Evolutionary conservation across 768 basidiomycete genomes (phyloP), one percentile per base, ranked within the genome.

Genomic region (Serendipita sp.): DNA sequence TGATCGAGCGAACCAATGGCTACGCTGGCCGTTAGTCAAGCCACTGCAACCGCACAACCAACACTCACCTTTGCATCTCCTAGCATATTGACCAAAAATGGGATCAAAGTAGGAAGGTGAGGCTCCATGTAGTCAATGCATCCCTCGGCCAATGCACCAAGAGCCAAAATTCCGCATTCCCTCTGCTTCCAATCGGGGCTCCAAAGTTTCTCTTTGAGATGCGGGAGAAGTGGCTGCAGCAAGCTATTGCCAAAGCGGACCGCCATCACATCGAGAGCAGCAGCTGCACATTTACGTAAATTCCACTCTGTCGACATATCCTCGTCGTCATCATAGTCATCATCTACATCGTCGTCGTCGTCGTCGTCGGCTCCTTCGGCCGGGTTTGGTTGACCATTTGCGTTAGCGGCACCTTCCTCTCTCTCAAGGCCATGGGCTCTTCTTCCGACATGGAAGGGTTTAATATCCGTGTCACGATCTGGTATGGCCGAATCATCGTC

Each of bases 281-380:
- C 96, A 0, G 96, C 96, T 1, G 93, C 92, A 72, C 96, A 99
- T 77, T 99, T 99, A 68, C 96, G 82, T 67, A 98, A 78, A 75
- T 98, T 99, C 96, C 96, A 99, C 73, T 98, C 94, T 1, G 95
- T 95, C 8, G 89, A 88, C 80, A 91, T 89, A 72, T 97, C 96
- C 66, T 98, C 96, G 13, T 92, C 92, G 69, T 95, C 94, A 66
- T 94, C 92, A 51, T 91, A 87, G 66, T 92, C 88, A 68, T 92
- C 87, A 68, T 86, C 78, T 69, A 94, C 85, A 67, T 90, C 85
- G 66, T 93, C 88, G 2, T 94, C 91, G 71, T 92, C 92, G 69
- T 89, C 86, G 24, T 87, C 90, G 65, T 88, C 91, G 10, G 83
- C 86, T 24, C 87, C 82, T 63, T 35, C 34, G 81, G 71, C 11